Evolutionary conservation across 2,329 filamentous ascomycete species (phyloP).

Genomic region (Alternaria brassicae): DNA sequence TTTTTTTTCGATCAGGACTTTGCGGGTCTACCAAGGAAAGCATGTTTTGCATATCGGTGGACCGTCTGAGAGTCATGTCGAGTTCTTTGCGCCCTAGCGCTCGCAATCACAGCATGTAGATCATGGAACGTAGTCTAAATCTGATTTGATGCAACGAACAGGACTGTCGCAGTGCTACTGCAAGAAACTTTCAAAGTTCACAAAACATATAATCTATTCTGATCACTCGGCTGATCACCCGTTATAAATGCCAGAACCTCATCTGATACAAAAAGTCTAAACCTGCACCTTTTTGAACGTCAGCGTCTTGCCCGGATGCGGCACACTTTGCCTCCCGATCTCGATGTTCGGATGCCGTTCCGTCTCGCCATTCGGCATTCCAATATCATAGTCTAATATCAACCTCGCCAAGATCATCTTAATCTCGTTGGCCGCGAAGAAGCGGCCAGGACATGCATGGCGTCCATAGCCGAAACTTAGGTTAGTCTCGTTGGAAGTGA

Average conservation of each 20-base stretch:
- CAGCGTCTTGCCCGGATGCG: constrained; percentile 24
- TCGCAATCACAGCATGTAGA: too few species aligned
- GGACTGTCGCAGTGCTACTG: too few species aligned
- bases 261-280: background rate
- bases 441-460: constrained; percentile 45
- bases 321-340: constrained; percentile 16
- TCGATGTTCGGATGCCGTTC: constrained; percentile 27
- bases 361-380: constrained; percentile 25
- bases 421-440: constrained; percentile 46
- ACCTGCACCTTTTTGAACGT: constrained; percentile 27
- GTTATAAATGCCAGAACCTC: background rate
- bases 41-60: background rate
- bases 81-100: background rate
- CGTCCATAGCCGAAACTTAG: constrained; percentile 41
- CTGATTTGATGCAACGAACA: too few species aligned
- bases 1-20: background rate
- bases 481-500: constrained; percentile 35
- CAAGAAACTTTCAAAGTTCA: too few species aligned
- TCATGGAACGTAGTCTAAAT: too few species aligned
- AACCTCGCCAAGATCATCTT: constrained; percentile 43
- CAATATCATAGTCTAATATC: constrained; percentile 40
- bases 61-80: background rate
- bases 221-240: background rate
- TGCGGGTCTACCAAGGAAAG: background rate
- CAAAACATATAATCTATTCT: too few species aligned